phyloP scores from a whole-genome alignment of 441 rosid genomes.

The Eutrema salsugineum region DNA sequence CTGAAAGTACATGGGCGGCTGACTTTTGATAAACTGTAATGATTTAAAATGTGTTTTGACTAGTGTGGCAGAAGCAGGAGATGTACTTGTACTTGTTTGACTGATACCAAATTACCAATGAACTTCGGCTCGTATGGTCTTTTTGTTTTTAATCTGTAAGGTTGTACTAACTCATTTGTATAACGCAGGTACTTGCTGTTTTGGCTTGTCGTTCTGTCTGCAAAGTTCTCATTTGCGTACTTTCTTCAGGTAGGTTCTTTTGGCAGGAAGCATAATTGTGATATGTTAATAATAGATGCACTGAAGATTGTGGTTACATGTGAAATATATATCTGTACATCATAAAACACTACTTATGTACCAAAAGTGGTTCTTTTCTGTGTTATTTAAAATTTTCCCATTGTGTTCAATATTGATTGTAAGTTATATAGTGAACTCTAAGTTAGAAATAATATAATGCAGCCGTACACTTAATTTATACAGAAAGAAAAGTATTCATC shows the following conservation, averaged over 20 bases:
- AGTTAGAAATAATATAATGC: slow-evolving; percentile 11
- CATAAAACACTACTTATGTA: slow-evolving; percentile 1
- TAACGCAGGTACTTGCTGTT: slow-evolving; percentile 84
- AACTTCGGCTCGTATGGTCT: neutral
- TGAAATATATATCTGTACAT: neutral
- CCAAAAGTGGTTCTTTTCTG: neutral
- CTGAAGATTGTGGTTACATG: neutral
- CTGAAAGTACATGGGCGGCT: slow-evolving; percentile 1
- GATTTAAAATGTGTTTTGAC: slow-evolving; percentile 11
- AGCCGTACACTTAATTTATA: neutral
- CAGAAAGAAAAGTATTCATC: neutral
- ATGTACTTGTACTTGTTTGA: slow-evolving; percentile 16
- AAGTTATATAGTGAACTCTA: neutral
- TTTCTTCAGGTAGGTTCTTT: slow-evolving; percentile 73
- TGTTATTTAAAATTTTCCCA: neutral
- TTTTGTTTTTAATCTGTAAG: neutral
- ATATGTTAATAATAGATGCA: slow-evolving; percentile 1
- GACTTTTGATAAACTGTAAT: neutral
- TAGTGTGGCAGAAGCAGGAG: slow-evolving; percentile 11
- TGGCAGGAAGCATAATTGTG: slow-evolving; percentile 9
- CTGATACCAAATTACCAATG: slow-evolving; percentile 1
- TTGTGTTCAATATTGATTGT: slow-evolving; percentile 1
- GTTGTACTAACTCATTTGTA: neutral
- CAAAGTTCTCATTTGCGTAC: slow-evolving; percentile 90
- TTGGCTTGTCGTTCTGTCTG: slow-evolving; percentile 84